Base-by-base conservation (phyloP, 371 early-diverging fungal species). In the Rhizopus sp. region DNA sequence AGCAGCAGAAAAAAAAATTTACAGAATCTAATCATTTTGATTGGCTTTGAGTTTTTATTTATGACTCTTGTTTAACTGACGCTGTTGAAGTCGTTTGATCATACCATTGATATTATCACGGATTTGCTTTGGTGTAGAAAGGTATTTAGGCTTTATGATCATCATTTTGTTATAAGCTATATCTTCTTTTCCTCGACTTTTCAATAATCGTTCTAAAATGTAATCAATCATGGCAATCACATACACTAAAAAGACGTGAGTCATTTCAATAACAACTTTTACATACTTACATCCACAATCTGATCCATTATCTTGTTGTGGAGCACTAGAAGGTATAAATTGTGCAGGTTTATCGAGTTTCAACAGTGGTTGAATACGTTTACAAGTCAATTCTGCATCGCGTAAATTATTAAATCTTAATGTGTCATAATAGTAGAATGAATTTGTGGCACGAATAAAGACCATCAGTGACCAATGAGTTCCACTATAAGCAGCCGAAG, bases 391-490 rank as follows among this genome's bases (percentile, higher is more conserved):
- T 50, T 64, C 50, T n/a, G 72, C 74, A 30, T 66, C 59, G 3
- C 38, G 35, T 7, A 64, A 17, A 50, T 81, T 77, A 9, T 54
- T 57, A 12, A 50, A 62, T n/a, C 55, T 61, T 39, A 81, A 47
- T 37, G 76, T 76, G 45, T 82, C 82, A 42, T 74, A 82, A 57
- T 80, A 74, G 49, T 67, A 80, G 47, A 78, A 80, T 0, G 74
- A 49, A 29, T 65, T 54, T 7, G 53, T 44, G 8, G 63, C 53
- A 33, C 60, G 56, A 13, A 73, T 31, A 60, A 62, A 82, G 2
- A 82, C 77, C 37, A 82, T 52, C 8, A 82, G 35, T 0, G 78
- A 80, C 78, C 78, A 82, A 64, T 82, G 82, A 7, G 75, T 69
- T 12, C 82, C 82, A 57, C 75, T 76, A 39, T 72, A 69, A 0